These are phyloP conservation scores for Coprinopsis sp. DNA, from an alignment of 768 basidiomycete genomes.

Conservation along the genomic window DNA sequence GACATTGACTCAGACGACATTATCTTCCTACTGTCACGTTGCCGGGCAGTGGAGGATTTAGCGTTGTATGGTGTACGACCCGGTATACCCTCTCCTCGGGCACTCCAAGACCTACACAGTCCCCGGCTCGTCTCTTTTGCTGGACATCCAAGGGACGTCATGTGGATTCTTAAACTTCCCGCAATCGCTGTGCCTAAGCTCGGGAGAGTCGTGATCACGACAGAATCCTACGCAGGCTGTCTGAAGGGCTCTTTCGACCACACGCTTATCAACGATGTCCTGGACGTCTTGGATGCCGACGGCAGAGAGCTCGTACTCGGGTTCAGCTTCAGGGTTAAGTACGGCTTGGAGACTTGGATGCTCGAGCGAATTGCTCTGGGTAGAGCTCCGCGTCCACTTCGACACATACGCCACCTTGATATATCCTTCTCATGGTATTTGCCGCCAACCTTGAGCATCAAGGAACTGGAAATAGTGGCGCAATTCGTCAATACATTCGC, in stretches of 20 bases:
- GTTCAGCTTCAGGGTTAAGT: not conserved
- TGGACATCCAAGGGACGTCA: not conserved
- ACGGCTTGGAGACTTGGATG: not conserved
- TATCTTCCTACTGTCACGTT: not conserved
- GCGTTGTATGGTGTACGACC: not conserved
- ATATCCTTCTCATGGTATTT: conserved; percentile 1
- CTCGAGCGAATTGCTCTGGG: not conserved
- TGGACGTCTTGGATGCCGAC: not conserved
- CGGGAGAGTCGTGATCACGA: not conserved
- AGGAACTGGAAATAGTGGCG: not conserved
- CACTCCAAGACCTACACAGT: not conserved
- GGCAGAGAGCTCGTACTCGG: not conserved
- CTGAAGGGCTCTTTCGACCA: not conserved
- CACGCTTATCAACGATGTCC: not conserved
- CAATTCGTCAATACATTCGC: not conserved
- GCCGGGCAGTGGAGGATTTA: not conserved
- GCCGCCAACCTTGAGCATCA: not conserved
- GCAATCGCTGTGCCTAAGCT: not conserved
- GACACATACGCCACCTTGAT: not conserved
- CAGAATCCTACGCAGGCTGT: not conserved
- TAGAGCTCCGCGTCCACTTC: too few species aligned
- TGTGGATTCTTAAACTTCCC: not conserved
- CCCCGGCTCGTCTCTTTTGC: not conserved
- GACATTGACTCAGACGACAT: conserved; percentile 1
- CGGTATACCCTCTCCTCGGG: not conserved